Evolutionary conservation across 2,329 filamentous ascomycete genomes (phyloP).

Genomic region (Fusarium circinatum): DNA sequence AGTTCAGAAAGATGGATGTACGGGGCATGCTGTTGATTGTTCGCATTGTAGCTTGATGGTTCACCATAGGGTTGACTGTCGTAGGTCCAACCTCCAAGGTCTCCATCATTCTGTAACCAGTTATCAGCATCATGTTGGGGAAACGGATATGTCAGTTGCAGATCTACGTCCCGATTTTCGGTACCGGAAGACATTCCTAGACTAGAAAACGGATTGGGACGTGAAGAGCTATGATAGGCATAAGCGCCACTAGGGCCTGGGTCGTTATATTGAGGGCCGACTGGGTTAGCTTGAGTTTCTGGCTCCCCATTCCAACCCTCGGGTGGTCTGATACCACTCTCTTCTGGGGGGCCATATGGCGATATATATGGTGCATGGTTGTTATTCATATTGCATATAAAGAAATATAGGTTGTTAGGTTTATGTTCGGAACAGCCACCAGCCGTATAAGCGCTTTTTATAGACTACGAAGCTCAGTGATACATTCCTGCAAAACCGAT

Average conservation of each 20-base stretch:
- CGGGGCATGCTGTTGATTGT: neutral
- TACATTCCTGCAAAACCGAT: neutral
- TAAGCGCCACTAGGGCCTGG: neutral
- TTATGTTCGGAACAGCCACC: neutral
- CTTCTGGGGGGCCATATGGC: neutral
- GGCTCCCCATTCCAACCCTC: too few species aligned
- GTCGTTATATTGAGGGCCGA: neutral
- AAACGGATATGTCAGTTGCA: neutral
- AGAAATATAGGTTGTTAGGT: neutral
- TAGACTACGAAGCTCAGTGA: neutral
- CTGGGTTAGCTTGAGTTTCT: neutral
- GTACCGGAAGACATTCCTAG: neutral
- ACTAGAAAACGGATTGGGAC: neutral
- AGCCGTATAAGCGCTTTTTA: neutral
- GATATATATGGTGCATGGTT: neutral
- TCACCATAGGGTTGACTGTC: neutral
- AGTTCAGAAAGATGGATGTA: neutral
- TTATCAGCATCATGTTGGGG: rapidly evolving
- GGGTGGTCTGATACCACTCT: neutral
- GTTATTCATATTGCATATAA: neutral
- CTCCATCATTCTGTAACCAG: neutral
- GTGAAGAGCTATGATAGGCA: neutral
- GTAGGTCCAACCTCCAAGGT: neutral
- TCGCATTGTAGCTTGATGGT: neutral
- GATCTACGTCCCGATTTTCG: neutral